A percentile compares a stretch with the other conserved stretches of the same genome.
phyloP scores from a whole-genome alignment of 805 yeast genomes.

The Candida germanica region DNA sequence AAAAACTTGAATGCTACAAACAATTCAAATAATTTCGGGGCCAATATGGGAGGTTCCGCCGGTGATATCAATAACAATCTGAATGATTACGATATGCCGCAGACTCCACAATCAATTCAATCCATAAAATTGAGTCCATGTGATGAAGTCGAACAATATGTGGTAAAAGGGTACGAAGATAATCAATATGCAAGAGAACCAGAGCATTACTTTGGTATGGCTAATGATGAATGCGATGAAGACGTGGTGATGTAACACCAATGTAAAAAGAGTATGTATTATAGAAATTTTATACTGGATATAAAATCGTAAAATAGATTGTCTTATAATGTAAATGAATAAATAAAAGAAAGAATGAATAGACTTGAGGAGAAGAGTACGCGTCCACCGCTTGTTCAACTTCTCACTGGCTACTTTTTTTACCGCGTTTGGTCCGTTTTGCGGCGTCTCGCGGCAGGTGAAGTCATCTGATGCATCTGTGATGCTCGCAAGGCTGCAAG shows the following conservation, averaged over 20 bases:
- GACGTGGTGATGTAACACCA: constrained; percentile 6
- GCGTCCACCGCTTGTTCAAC: no score
- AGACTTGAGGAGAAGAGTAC: no score
- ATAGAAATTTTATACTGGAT: constrained; percentile 4
- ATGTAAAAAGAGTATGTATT: neutral
- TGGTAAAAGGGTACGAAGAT: constrained; percentile 28
- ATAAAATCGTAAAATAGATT: no score
- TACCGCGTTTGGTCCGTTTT: no score
- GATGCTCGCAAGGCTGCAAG: no score
- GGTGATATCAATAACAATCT: constrained; percentile 1
- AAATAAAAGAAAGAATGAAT: no score
- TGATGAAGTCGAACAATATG: constrained; percentile 39
- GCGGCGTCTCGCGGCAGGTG: no score
- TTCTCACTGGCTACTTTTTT: no score
- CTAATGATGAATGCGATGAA: constrained; percentile 15
- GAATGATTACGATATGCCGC: constrained; percentile 15
- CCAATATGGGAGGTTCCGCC: neutral
- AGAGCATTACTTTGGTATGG: constrained; percentile 39
- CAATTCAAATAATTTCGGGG: neutral
- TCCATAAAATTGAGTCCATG: constrained; percentile 28
- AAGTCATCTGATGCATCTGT: no score
- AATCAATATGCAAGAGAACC: constrained; percentile 27
- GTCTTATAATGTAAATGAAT: no score
- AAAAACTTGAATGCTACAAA: constrained; percentile 1
- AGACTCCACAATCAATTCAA: constrained; percentile 23